These are phyloP conservation scores for Agarophyton chilense DNA, from an alignment of 23 red algal genomes.

Conservation along the genomic window DNA sequence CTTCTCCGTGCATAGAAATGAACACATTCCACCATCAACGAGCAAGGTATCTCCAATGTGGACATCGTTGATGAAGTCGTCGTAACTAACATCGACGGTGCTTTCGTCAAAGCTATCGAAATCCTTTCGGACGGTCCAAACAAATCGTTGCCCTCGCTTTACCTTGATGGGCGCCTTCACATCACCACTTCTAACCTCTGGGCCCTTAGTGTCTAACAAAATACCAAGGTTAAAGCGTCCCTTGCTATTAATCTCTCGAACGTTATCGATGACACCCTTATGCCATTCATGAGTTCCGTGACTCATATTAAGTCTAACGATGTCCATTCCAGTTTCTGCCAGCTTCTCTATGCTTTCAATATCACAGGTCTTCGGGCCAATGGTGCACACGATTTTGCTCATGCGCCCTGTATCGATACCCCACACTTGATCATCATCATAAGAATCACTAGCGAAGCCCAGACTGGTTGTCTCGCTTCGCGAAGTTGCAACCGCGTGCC, in stretches of 20 bases:
- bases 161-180: conserved; percentile 83
- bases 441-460: background rate
- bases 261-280: conserved; percentile 69
- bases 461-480: conserved; percentile 10
- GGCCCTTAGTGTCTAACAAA: conserved; percentile 95
- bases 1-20: conserved; percentile 74
- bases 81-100: conserved; percentile 83
- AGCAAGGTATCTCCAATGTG: conserved; percentile 89
- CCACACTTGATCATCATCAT: conserved; percentile 54
- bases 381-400: conserved; percentile 98
- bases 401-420: conserved; percentile 31
- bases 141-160: conserved; percentile 76
- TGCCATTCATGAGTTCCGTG: conserved; percentile 99
- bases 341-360: conserved; percentile 82
- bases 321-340: conserved; percentile 91
- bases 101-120: conserved; percentile 56
- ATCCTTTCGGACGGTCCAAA: conserved; percentile 74
- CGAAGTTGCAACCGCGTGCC: conserved; percentile 28
- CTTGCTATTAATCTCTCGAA: conserved; percentile 67
- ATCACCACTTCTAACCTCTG: conserved; percentile 92
- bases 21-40: conserved; percentile 94
- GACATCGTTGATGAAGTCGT: conserved; percentile 94
- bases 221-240: conserved; percentile 80
- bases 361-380: conserved; percentile 95
- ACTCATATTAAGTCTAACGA: conserved; percentile 97